Percentiles rank a stretch among this genome's conserved stretches.
Evolutionary conservation across 2,329 filamentous ascomycete species (phyloP).

Genomic region (Xylariaceae sp.): DNA sequence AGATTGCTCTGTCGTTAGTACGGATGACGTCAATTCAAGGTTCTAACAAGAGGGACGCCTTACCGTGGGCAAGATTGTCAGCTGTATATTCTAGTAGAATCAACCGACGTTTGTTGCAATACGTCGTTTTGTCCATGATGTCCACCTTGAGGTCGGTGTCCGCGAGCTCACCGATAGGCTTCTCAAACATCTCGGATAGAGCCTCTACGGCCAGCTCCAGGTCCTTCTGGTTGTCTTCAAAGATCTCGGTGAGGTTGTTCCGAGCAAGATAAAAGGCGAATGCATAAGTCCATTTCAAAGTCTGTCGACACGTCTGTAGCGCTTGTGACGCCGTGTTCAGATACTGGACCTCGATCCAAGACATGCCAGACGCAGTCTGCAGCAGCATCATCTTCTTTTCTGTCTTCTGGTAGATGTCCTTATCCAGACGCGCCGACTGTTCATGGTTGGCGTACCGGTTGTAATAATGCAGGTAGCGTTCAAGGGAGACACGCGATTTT

Average conservation of each 20-base stretch:
- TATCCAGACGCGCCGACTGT: constrained; percentile 92
- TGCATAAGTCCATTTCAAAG: constrained; percentile 97
- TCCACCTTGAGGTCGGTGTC: constrained; percentile 90
- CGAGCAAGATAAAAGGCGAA: constrained; percentile 96
- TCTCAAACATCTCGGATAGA: constrained; percentile 98
- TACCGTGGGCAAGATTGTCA: constrained; percentile 83
- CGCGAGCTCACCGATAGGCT: constrained; percentile 79
- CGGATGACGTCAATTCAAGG: background rate
- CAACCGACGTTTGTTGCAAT: constrained; percentile 87
- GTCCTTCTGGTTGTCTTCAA: constrained; percentile 98
- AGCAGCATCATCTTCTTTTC: constrained; percentile 99
- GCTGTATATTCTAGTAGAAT: constrained; percentile 91
- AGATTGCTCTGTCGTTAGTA: background rate
- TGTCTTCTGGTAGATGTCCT: constrained; percentile 91
- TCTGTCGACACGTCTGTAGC: constrained; percentile 94
- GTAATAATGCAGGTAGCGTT: constrained; percentile 98
- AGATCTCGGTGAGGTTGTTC: constrained; percentile 94
- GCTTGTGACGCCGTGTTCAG: constrained; percentile 89
- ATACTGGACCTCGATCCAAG: constrained; percentile 99
- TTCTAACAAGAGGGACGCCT: constrained; percentile 28
- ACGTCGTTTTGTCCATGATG: constrained; percentile 97
- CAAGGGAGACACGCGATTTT: constrained; percentile 80
- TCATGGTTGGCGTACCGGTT: constrained; percentile 99
- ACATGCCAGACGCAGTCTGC: constrained; percentile 89
- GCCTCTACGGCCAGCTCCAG: constrained; percentile 95